These are phyloP conservation scores for Aspergillus nanangensis DNA, from an alignment of 495 filamentous ascomycete genomes.

Conservation along the genomic window DNA sequence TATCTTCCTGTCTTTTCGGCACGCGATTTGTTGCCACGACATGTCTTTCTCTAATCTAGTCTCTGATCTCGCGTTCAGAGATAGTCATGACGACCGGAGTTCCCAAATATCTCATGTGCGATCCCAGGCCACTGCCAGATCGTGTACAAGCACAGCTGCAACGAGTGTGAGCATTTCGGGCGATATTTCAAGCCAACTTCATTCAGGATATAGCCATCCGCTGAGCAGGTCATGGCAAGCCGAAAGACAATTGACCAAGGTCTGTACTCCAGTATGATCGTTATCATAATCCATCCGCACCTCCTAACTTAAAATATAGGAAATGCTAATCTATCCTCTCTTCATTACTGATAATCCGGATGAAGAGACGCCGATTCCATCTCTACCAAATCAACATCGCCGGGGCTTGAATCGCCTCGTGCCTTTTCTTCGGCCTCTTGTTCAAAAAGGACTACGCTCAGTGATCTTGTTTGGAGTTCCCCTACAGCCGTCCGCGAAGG, in stretches of 20 bases:
- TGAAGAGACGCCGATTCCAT: conserved; percentile 86
- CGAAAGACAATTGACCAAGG: conserved; percentile 95
- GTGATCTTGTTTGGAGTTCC: conserved; percentile 97
- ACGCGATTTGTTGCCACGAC: no score
- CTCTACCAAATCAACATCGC: conserved; percentile 82
- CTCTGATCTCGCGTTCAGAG: conserved; percentile 74
- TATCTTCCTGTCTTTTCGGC: no score
- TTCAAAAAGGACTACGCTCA: conserved; percentile 81
- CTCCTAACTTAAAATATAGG: conserved; percentile 50
- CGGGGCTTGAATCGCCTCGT: conserved; percentile 82
- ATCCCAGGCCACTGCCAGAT: conserved; percentile 63
- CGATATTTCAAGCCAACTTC: conserved; percentile 90
- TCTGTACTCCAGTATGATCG: conserved; percentile 24
- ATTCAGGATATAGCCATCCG: conserved; percentile 91
- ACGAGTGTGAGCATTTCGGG: conserved; percentile 90
- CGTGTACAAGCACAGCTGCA: conserved; percentile 83
- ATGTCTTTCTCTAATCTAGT: conserved; percentile 95
- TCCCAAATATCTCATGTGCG: conserved; percentile 70
- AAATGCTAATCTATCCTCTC: conserved; percentile 96
- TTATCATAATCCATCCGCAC: not conserved
- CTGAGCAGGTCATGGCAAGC: conserved; percentile 91
- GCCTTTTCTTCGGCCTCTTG: conserved; percentile 77
- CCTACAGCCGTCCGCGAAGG: conserved; percentile 71
- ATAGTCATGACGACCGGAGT: conserved; percentile 51
- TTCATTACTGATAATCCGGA: conserved; percentile 94